Conservation (phyloP, 2,329 filamentous ascomycete genomes). For the Eurotiales sp. region DNA sequence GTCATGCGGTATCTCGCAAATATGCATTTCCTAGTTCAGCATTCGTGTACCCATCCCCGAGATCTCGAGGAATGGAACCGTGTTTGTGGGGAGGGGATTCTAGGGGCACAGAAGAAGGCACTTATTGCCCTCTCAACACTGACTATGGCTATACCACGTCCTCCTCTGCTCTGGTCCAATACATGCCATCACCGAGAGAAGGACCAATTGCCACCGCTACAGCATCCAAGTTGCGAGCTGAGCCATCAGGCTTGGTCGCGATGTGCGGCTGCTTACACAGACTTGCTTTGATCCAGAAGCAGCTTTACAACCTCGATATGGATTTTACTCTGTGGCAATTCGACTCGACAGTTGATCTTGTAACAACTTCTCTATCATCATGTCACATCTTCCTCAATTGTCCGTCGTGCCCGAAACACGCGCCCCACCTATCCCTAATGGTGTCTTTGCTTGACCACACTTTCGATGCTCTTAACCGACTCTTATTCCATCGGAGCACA, state of each 20-base stretch:
- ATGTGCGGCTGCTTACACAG: conserved; percentile 27
- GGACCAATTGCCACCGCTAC: conserved; percentile 21
- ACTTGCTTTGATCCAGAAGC: conserved; percentile 28
- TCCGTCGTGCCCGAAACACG: conserved; percentile 27
- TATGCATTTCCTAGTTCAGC: not conserved
- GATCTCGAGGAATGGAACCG: not conserved
- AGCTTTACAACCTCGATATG: conserved; percentile 27
- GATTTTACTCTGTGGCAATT: conserved; percentile 23
- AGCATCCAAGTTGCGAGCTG: conserved; percentile 17
- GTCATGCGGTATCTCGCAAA: conserved; percentile 1
- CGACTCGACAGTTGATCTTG: conserved; percentile 30
- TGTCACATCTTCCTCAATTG: conserved; percentile 31
- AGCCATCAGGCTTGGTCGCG: conserved; percentile 10
- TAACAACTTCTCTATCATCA: conserved; percentile 27
- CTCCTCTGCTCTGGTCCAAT: conserved; percentile 25
- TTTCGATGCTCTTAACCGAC: conserved; percentile 30
- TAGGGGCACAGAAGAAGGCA: not conserved
- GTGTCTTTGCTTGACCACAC: conserved; percentile 29
- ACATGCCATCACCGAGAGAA: conserved; percentile 24
- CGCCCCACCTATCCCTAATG: conserved; percentile 25
- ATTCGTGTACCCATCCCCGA: conserved; percentile 1
- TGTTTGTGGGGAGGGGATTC: conserved; percentile 2
- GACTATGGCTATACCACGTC: conserved; percentile 15
- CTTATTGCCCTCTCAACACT: conserved; percentile 2
- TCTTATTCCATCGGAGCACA: conserved; percentile 18